Conservation (phyloP, 2,329 filamentous ascomycete species). For the Claviceps monticola region DNA sequence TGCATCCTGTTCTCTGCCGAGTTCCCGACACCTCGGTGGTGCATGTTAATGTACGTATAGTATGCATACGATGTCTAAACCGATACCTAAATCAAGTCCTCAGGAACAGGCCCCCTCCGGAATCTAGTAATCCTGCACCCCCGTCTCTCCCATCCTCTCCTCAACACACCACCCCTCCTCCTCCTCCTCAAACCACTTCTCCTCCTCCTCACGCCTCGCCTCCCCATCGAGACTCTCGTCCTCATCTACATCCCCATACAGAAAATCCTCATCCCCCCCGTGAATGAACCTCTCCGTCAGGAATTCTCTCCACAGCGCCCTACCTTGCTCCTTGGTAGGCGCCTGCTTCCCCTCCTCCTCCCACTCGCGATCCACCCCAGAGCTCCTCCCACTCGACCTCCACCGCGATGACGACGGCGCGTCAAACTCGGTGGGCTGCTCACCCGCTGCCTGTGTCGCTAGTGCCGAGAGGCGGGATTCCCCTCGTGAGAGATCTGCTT, state of each 20-base stretch:
- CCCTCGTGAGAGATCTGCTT: constrained; percentile 62
- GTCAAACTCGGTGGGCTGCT: neutral
- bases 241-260: constrained; percentile 57
- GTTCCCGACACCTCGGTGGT: too few relatives aligned
- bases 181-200: constrained; percentile 70
- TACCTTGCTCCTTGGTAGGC: constrained; percentile 46
- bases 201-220: constrained; percentile 48
- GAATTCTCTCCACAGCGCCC: constrained; percentile 54
- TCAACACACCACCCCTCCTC: constrained; percentile 49
- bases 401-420: neutral
- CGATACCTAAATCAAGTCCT: too few relatives aligned
- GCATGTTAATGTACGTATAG: too few relatives aligned
- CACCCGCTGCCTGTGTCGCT: constrained; percentile 7
- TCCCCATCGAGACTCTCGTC: constrained; percentile 57
- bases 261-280: constrained; percentile 65
- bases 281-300: constrained; percentile 61
- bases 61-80: too few relatives aligned
- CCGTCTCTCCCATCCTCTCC: constrained; percentile 47
- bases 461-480: constrained; percentile 57
- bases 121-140: constrained; percentile 53
- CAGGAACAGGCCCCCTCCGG: too few relatives aligned
- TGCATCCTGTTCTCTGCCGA: too few relatives aligned
- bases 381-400: neutral
- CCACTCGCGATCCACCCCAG: constrained; percentile 12
- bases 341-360: constrained; percentile 11